A percentile compares a stretch with the other conserved stretches of the same genome.
phyloP scores from a whole-genome alignment of 2,329 filamentous ascomycete species.

The Xylariomycetidae sp. region DNA sequence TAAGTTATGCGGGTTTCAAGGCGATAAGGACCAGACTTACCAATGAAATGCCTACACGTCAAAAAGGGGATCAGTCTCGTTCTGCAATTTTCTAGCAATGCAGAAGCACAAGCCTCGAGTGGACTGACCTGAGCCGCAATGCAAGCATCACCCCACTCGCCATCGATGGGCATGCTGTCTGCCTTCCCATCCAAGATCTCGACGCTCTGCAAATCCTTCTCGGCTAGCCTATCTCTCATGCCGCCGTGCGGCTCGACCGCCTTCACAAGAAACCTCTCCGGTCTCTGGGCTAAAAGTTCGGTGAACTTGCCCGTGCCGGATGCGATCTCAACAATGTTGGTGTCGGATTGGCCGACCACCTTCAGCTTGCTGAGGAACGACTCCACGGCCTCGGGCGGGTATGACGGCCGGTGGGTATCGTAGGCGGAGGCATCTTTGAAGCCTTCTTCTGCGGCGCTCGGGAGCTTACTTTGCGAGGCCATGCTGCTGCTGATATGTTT shows the following conservation, averaged over 20 bases:
- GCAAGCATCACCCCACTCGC: constrained; percentile 59
- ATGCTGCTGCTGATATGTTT: constrained; percentile 7
- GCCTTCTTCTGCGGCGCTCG: constrained; percentile 47
- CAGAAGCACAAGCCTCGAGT: neutral
- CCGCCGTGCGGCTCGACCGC: constrained; percentile 60
- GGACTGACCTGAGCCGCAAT: constrained; percentile 59
- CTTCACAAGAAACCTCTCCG: constrained; percentile 56
- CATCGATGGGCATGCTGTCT: constrained; percentile 48
- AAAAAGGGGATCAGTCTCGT: constrained; percentile 7
- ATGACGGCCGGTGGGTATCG: constrained; percentile 64
- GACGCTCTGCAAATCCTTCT: constrained; percentile 54
- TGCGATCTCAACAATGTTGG: constrained; percentile 58
- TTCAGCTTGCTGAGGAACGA: constrained; percentile 52
- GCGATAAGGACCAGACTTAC: no score
- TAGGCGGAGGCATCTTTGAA: constrained; percentile 63
- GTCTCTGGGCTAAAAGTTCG: constrained; percentile 51
- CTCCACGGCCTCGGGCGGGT: constrained; percentile 54
- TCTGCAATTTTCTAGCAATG: neutral
- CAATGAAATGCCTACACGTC: constrained; percentile 40
- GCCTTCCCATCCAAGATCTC: constrained; percentile 54
- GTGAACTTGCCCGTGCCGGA: constrained; percentile 71
- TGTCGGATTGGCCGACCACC: constrained; percentile 40
- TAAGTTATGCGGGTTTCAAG: no score
- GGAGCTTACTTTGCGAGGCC: constrained; percentile 16
- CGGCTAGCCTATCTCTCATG: constrained; percentile 60